These are phyloP conservation scores for Starmerella stigmatis DNA, from an alignment of 805 yeast species.

Conservation along the genomic window DNA sequence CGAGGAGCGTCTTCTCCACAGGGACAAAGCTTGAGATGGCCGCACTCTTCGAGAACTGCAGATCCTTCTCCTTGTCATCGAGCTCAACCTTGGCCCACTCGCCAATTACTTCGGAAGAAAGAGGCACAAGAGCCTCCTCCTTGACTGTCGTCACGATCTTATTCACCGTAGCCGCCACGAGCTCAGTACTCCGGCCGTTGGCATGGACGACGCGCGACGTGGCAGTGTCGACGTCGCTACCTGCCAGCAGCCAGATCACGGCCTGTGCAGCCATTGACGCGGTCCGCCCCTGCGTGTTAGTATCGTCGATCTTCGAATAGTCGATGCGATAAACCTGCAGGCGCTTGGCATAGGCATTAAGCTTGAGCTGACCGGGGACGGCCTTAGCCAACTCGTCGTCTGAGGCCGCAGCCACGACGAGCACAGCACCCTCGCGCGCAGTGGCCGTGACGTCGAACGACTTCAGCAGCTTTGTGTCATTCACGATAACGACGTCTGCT, in stretches of 20 bases:
- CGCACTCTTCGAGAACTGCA: constrained; percentile 10
- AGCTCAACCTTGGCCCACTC: constrained; percentile 29
- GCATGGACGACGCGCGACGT: constrained; percentile 72
- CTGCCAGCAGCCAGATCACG: constrained; percentile 65
- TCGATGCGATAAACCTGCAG: constrained; percentile 51
- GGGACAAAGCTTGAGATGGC: constrained; percentile 23
- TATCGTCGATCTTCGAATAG: constrained; percentile 50
- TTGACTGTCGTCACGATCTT: constrained; percentile 28
- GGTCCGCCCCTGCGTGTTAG: constrained; percentile 58
- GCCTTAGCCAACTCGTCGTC: constrained; percentile 43
- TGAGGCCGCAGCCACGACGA: constrained; percentile 35
- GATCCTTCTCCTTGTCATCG: constrained; percentile 14
- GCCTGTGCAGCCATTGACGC: constrained; percentile 64
- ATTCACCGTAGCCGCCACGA: constrained; percentile 47
- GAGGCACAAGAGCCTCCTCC: constrained; percentile 27
- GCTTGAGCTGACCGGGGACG: constrained; percentile 46
- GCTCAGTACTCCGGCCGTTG: constrained; percentile 72
- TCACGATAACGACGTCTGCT: constrained; percentile 58
- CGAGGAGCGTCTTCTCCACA: not conserved
- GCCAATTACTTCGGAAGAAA: constrained; percentile 31
- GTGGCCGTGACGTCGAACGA: constrained; percentile 54
- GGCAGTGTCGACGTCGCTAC: constrained; percentile 53
- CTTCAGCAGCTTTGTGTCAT: constrained; percentile 45
- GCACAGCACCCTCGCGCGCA: constrained; percentile 45
- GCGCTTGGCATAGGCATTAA: constrained; percentile 42